phyloP scores from a whole-genome alignment of 495 filamentous ascomycete genomes.

The Usnea hakonensis region DNA sequence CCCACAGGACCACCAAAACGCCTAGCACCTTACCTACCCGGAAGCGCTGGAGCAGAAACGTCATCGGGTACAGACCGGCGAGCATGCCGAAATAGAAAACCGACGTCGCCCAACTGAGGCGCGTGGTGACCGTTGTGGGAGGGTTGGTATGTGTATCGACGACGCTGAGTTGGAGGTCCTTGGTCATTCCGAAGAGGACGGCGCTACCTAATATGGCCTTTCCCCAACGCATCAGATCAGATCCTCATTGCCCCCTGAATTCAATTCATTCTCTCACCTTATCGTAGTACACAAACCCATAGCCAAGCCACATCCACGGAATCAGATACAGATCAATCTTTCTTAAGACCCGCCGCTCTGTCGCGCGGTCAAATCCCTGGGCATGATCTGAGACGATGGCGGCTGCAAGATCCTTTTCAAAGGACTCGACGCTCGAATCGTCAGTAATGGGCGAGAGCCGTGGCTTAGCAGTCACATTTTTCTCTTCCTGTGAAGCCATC shows the following conservation, averaged over 20 bases:
- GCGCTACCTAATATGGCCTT: constrained; percentile 67
- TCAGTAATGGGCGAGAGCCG: background rate
- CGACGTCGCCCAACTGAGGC: constrained; percentile 67
- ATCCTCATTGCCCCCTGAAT: background rate
- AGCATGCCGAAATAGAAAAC: constrained; percentile 78
- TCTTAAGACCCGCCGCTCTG: constrained; percentile 49
- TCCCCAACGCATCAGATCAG: constrained; percentile 2
- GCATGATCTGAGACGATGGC: constrained; percentile 46
- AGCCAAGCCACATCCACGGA: constrained; percentile 61
- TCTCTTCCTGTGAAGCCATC: background rate
- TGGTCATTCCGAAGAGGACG: constrained; percentile 66
- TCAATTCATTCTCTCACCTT: constrained; percentile 38
- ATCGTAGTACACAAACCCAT: constrained; percentile 73
- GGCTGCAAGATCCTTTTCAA: constrained; percentile 40
- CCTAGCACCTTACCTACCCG: constrained; percentile 54
- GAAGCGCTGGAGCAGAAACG: constrained; percentile 59
- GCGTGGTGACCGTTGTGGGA: constrained; percentile 49
- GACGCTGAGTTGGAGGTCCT: constrained; percentile 51
- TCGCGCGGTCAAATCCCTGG: constrained; percentile 42
- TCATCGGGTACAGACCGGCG: constrained; percentile 64
- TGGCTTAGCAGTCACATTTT: background rate
- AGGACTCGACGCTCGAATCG: constrained; percentile 3
- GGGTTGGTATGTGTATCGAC: constrained; percentile 47
- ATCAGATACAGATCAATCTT: constrained; percentile 68
- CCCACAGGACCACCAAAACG: constrained; percentile 58